Conservation (phyloP, 2,329 filamentous ascomycete species). For the Ophiostoma triangulosporum region DNA sequence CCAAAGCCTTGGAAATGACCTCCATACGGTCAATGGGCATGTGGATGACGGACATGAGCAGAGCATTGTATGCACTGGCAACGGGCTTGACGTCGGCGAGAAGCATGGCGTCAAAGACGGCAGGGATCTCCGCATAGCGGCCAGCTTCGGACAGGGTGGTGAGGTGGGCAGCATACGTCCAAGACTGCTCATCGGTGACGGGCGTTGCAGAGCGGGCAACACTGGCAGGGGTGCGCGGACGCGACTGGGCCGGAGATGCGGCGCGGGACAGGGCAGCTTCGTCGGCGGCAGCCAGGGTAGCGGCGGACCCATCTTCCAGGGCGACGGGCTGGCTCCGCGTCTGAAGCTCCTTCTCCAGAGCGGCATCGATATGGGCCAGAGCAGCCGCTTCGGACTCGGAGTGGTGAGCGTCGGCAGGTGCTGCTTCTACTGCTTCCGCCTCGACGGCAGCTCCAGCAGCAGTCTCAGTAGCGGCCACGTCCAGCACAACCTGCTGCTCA, state of each 20-base stretch:
- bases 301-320: constrained; percentile 29
- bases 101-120: constrained; percentile 82
- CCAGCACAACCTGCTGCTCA: constrained; percentile 3
- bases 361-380: constrained; percentile 73
- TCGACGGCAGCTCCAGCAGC: not conserved
- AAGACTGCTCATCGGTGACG: constrained; percentile 48
- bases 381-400: constrained; percentile 34
- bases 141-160: constrained; percentile 56
- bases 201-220: constrained; percentile 46
- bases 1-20: constrained; percentile 78
- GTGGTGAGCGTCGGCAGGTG: not conserved
- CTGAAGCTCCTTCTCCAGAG: constrained; percentile 66
- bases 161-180: constrained; percentile 66
- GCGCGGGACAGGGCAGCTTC: constrained; percentile 24
- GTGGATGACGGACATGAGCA: constrained; percentile 72
- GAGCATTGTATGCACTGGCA: constrained; percentile 78
- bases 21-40: constrained; percentile 68
- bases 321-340: constrained; percentile 33
- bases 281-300: constrained; percentile 26
- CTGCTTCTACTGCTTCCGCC: not conserved
- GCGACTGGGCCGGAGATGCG: constrained; percentile 28
- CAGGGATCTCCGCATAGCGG: constrained; percentile 77
- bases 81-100: constrained; percentile 69
- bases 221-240: constrained; percentile 30
- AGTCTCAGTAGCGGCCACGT: constrained; percentile 6